phyloP scores from a whole-genome alignment of 306 rosid species.

The Cucurbita pepo region DNA sequence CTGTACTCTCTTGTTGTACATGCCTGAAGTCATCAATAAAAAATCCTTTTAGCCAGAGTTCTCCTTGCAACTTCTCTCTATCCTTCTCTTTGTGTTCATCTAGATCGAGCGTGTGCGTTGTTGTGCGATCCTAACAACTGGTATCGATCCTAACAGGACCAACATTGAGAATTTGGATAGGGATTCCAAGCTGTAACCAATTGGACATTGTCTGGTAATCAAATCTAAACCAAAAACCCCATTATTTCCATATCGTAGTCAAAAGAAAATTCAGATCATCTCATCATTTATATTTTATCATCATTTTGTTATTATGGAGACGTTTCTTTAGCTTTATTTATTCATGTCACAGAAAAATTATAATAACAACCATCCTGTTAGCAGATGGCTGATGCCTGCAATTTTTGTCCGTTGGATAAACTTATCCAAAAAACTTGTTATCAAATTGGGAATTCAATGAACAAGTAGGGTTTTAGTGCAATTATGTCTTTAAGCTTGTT shows the following conservation, averaged over 20 bases:
- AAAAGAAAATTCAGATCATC: not conserved
- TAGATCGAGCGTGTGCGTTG: too few species aligned
- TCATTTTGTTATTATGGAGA: not conserved
- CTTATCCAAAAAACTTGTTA: not conserved
- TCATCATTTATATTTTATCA: not conserved
- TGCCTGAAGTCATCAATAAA: too few species aligned
- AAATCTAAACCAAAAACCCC: not conserved
- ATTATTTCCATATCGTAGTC: not conserved
- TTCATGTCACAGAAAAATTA: not conserved
- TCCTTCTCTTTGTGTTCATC: too few species aligned
- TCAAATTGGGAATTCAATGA: not conserved
- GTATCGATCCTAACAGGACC: too few species aligned
- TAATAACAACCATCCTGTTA: not conserved
- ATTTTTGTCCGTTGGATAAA: not conserved
- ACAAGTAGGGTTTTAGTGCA: not conserved
- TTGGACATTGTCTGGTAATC: slow-evolving; percentile 3
- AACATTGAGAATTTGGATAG: slow-evolving; percentile 1
- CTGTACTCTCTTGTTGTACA: too few species aligned
- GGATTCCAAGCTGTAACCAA: slow-evolving; percentile 9
- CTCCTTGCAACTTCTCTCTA: too few species aligned
- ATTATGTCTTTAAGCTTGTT: not conserved
- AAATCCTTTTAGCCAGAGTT: too few species aligned
- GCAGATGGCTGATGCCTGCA: not conserved
- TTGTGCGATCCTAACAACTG: too few species aligned
- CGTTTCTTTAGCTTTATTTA: not conserved